phyloP scores from a whole-genome alignment of 2,329 filamentous ascomycete species.

The Lachnellula arida region DNA sequence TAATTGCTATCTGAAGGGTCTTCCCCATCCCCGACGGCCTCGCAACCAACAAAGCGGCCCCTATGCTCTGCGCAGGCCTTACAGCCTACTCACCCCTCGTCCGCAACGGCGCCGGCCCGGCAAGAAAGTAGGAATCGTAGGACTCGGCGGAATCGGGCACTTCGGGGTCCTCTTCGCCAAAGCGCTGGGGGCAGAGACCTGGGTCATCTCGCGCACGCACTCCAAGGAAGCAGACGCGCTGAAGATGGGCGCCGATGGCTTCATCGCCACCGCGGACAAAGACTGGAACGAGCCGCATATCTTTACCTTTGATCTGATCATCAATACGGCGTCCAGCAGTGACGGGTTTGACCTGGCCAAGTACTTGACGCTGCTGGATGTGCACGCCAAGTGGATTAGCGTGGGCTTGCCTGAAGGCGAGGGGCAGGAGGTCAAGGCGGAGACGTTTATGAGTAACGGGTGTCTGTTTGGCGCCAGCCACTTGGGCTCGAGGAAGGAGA shows the following conservation, averaged over 20 bases:
- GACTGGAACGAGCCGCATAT: constrained; percentile 53
- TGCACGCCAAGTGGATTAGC: constrained; percentile 75
- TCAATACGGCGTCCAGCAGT: constrained; percentile 69
- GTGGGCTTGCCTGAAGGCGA: constrained; percentile 77
- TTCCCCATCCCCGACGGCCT: constrained; percentile 74
- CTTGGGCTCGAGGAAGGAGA: constrained; percentile 65
- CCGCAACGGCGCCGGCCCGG: constrained; percentile 69
- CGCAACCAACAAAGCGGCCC: constrained; percentile 57
- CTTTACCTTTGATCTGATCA: constrained; percentile 69
- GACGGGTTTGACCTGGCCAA: constrained; percentile 62
- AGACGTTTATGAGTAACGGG: constrained; percentile 72
- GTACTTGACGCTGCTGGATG: constrained; percentile 76
- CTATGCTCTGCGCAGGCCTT: constrained; percentile 81
- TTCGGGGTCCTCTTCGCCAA: constrained; percentile 67
- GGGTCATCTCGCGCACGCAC: constrained; percentile 56
- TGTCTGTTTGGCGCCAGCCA: constrained; percentile 68
- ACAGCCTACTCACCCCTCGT: constrained; percentile 76
- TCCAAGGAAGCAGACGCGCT: constrained; percentile 55
- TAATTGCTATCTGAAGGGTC: constrained; percentile 38
- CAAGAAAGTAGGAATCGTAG: constrained; percentile 73
- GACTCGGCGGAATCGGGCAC: constrained; percentile 68
- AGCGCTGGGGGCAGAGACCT: constrained; percentile 59
- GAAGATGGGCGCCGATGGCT: constrained; percentile 57
- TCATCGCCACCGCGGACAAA: constrained; percentile 52
- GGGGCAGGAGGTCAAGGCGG: constrained; percentile 64